Base-by-base conservation (phyloP, 1,284 basidiomycete species). In the Microbotryum intermedium region DNA sequence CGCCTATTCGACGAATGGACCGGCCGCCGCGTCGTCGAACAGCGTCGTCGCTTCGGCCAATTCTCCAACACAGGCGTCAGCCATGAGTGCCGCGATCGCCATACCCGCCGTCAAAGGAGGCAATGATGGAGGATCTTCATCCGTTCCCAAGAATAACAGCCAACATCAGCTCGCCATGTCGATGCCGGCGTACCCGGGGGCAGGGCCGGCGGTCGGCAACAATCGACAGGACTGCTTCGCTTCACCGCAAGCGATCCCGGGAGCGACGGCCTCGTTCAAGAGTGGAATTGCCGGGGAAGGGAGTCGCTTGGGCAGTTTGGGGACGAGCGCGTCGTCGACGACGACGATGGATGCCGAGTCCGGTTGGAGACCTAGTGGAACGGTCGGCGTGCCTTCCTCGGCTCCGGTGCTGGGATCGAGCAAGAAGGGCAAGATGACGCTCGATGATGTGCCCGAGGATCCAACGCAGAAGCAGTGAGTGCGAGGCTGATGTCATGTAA, bases 401-500 rank as follows among this genome's bases (percentile, higher is more conserved):
- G 55, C 55, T 25, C 55, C 55, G 20, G 28, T 47, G 6, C 25
- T 56, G 29, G 55, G 55, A 21, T 43, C 21, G 55, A 39, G n/a
- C 26, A 57, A 58, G 29, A 53, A 44, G 61, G 46, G 50, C 26
- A 53, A 53, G 51, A 58, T 55, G n/a, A 52, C 47, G 13, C 50
- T 67, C 7, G 65, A 59, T 16, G 62, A 64, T 10, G 62, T 67
- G n/a, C 58, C 54, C 28, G 65, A 67, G 49, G 65, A 67, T 21
- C 52, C 56, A 7, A 42, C 43, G 4, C 51, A 57, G 18, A 62
- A 49, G 21, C 39, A 49, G 64, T 62, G 58, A 39, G 56, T 60
- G n/a, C n/a, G n/a, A 10, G 20, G 18, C 21, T 25, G n/a, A 21
- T 25, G 6, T 20, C 42, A 43, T 9, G 42, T 43, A n/a, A n/a